Conservation (phyloP, 352 stramenopile species). For the Phytophthora sp. region DNA sequence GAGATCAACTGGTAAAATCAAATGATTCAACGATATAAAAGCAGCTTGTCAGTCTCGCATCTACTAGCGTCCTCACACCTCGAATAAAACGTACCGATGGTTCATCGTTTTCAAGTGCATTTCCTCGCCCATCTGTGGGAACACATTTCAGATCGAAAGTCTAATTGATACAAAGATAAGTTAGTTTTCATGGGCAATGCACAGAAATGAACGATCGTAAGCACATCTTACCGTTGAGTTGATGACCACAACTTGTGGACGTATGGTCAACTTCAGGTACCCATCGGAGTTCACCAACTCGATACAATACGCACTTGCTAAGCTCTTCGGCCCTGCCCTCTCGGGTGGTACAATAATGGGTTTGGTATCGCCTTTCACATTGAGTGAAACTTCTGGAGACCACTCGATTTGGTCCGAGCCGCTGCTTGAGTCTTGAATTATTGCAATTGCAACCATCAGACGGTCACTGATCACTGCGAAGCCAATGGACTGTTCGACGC, state of each 20-base stretch:
- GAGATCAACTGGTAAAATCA: slow-evolving; percentile 38
- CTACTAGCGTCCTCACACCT: neutral
- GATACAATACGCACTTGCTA: slow-evolving; percentile 43
- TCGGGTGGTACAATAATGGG: slow-evolving; percentile 29
- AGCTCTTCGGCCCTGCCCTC: slow-evolving; percentile 12
- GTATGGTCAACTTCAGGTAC: slow-evolving; percentile 46
- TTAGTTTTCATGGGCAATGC: slow-evolving; percentile 14
- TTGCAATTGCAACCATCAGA: slow-evolving; percentile 39
- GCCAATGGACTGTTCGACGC: slow-evolving; percentile 32
- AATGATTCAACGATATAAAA: slow-evolving; percentile 7
- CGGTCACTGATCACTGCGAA: slow-evolving; percentile 29
- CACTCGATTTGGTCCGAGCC: slow-evolving; percentile 18
- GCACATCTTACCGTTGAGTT: slow-evolving; percentile 57
- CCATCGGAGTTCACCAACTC: slow-evolving; percentile 43
- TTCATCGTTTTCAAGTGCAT: slow-evolving; percentile 21
- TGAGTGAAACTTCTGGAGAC: slow-evolving; percentile 40
- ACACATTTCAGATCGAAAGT: slow-evolving; percentile 32
- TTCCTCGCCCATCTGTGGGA: slow-evolving; percentile 34
- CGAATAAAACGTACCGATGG: slow-evolving; percentile 23
- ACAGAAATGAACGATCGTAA: neutral
- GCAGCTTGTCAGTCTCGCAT: neutral
- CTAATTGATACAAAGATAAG: slow-evolving; percentile 15
- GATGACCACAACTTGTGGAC: slow-evolving; percentile 58
- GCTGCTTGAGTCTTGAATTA: slow-evolving; percentile 1
- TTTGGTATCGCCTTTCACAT: slow-evolving; percentile 45